Evolutionary conservation across 2,329 filamentous ascomycete genomes (phyloP), one percentile per base, ranked within the genome.

Genomic region (Emericellopsis atlantica): DNA sequence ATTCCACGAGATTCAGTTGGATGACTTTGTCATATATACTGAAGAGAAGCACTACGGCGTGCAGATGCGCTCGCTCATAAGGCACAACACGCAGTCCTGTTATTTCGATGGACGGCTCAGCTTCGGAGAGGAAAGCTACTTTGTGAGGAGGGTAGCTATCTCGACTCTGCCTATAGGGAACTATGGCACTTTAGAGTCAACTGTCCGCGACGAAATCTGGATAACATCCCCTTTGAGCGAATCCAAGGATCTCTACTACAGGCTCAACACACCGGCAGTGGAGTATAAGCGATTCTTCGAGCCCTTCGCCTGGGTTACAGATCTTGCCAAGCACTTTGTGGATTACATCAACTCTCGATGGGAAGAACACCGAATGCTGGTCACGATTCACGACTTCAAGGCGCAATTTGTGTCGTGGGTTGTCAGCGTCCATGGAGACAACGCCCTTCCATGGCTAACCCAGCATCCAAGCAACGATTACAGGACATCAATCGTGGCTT

Each of bases 291-390:
- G 75, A 2, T 88, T 80, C 49, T 72, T 79, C 44, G 38, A 59
- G 0, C 68, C 74, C 0, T 90, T 87, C 45, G 44, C 79, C 0
- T 92, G 84, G 84, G 57, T 89, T 1, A 80, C 76, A 0, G 70
- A 81, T 40, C 61, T 92, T 1, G 68, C 73, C 0, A 90, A 89
- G 51, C 77, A 87, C 49, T 70, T 83, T 21, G 66, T 88, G 1
- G 81, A 88, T 45, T 92, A 72, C 47, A 62, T 83, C 37, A 54
- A 58, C 4, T 39, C 53, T 9, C 57, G 64, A 43, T 48, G 54
- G 3, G 47, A 55, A 8, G 45, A 46, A 11, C 38, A 49, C 0
- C 50, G 48, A 0, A 52, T 51, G 2, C 12, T 29, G 26, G 68
- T 82, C 2, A 56, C 59, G 0, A 61, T 88, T 0, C 41, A 60